These are phyloP conservation scores for Wickerhamiella musiphila DNA, from an alignment of 805 yeast species.

Conservation along the genomic window DNA sequence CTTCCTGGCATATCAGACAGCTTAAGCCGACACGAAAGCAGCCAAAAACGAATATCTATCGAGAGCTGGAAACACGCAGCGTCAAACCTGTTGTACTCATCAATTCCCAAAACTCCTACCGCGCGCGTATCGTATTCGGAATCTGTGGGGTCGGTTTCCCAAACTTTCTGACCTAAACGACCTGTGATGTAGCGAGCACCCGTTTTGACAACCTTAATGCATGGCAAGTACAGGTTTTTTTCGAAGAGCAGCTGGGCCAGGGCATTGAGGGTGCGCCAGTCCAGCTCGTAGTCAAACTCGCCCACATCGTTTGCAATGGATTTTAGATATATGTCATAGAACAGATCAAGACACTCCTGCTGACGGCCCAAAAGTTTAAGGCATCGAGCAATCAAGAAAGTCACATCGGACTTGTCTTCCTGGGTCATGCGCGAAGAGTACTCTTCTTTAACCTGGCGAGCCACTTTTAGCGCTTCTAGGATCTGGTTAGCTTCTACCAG, in stretches of 20 bases:
- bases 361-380: constrained; percentile 11
- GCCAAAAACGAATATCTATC: constrained; percentile 68
- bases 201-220: constrained; percentile 42
- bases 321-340: constrained; percentile 10
- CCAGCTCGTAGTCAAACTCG: constrained; percentile 30
- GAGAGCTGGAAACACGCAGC: constrained; percentile 36
- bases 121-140: constrained; percentile 71
- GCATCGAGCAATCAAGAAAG: constrained; percentile 14
- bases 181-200: constrained; percentile 72
- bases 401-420: constrained; percentile 13
- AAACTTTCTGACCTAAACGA: constrained; percentile 44
- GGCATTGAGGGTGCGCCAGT: constrained; percentile 79
- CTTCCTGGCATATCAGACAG: constrained; percentile 24
- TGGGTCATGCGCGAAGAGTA: constrained; percentile 7
- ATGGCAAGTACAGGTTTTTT: constrained; percentile 15
- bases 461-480: constrained; percentile 15
- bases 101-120: background rate
- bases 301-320: constrained; percentile 12
- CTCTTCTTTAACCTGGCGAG: constrained; percentile 12
- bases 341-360: constrained; percentile 10
- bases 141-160: constrained; percentile 53
- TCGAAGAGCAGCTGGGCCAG: constrained; percentile 60
- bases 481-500: constrained; percentile 16
- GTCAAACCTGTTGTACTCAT: constrained; percentile 1
- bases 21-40: constrained; percentile 58